A percentile compares a stretch with the other conserved stretches of the same genome.
Conservation (phyloP, 116 monocot species). For the Iris pallida region DNA sequence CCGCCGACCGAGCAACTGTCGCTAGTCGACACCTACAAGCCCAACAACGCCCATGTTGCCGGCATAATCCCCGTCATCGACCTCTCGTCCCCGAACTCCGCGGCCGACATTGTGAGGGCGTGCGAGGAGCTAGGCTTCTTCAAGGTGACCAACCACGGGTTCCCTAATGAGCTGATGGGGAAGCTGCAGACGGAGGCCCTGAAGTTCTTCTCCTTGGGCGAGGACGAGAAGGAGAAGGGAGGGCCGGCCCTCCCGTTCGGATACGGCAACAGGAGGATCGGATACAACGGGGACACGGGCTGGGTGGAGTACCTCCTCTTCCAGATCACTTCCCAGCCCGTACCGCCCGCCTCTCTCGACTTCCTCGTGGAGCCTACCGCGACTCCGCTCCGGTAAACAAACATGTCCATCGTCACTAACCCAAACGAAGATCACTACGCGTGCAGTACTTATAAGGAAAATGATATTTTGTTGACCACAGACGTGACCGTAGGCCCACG, state of each 20-base stretch:
- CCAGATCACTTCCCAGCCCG: slow-evolving; percentile 7
- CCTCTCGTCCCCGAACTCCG: slow-evolving; percentile 5
- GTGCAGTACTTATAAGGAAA: too few relatives aligned
- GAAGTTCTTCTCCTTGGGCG: slow-evolving; percentile 23
- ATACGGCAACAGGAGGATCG: slow-evolving; percentile 35
- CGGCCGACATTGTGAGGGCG: slow-evolving; percentile 9
- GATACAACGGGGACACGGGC: slow-evolving; percentile 30
- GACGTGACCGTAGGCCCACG: too few relatives aligned
- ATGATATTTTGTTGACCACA: too few relatives aligned
- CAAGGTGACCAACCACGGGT: slow-evolving; percentile 33
- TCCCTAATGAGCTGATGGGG: slow-evolving; percentile 15
- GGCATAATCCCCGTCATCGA: slow-evolving; percentile 9
- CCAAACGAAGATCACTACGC: too few relatives aligned
- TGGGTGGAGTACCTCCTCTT: slow-evolving; percentile 46
- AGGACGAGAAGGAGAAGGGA: slow-evolving; percentile 15
- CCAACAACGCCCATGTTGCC: background rate
- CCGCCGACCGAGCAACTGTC: too few relatives aligned
- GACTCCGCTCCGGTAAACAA: slow-evolving; percentile 11
- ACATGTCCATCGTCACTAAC: too few relatives aligned
- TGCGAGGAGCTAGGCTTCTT: slow-evolving; percentile 32
- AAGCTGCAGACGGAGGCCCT: slow-evolving; percentile 19
- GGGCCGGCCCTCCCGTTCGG: slow-evolving; percentile 18
- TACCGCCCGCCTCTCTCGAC: background rate
- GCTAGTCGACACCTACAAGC: background rate
- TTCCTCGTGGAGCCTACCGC: slow-evolving; percentile 5